A percentile compares a stretch with the other conserved stretches of the same genome.
Conservation (phyloP, 805 yeast species). For the Schwanniomyces occidentalis region DNA sequence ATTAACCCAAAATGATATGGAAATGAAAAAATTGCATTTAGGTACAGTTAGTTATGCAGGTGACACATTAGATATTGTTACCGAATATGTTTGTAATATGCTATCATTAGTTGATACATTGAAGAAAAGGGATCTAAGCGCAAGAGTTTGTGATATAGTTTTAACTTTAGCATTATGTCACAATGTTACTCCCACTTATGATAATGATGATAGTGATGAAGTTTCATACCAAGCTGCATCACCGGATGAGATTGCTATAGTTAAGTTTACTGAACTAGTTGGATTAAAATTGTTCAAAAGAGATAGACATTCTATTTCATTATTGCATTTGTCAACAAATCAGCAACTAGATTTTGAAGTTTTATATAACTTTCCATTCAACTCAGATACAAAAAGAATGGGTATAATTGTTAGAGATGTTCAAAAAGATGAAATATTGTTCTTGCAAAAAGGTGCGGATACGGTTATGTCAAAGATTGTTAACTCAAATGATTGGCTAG, state of each 20-base stretch:
- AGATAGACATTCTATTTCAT: constrained; percentile 73
- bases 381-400: constrained; percentile 95
- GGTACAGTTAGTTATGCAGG: constrained; percentile 92
- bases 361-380: constrained; percentile 87
- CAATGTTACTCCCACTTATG: constrained; percentile 89
- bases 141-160: constrained; percentile 77
- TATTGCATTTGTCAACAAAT: constrained; percentile 62
- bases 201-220: constrained; percentile 61
- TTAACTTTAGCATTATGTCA: constrained; percentile 91
- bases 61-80: constrained; percentile 88
- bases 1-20: constrained; percentile 97
- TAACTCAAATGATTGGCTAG: constrained; percentile 89
- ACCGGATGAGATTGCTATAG: constrained; percentile 98
- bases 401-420: constrained; percentile 75
- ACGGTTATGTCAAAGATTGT: constrained; percentile 88
- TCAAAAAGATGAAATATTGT: constrained; percentile 72
- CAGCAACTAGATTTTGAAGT: constrained; percentile 60
- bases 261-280: constrained; percentile 81
- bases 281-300: constrained; percentile 81
- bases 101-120: constrained; percentile 22
- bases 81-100: constrained; percentile 55
- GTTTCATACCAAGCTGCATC: constrained; percentile 93
- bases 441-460: constrained; percentile 94
- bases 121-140: constrained; percentile 66
- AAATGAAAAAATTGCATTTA: constrained; percentile 84